Evolutionary conservation across 257 asterid genomes (phyloP).

Genomic region (Ligustrum vulgare): DNA sequence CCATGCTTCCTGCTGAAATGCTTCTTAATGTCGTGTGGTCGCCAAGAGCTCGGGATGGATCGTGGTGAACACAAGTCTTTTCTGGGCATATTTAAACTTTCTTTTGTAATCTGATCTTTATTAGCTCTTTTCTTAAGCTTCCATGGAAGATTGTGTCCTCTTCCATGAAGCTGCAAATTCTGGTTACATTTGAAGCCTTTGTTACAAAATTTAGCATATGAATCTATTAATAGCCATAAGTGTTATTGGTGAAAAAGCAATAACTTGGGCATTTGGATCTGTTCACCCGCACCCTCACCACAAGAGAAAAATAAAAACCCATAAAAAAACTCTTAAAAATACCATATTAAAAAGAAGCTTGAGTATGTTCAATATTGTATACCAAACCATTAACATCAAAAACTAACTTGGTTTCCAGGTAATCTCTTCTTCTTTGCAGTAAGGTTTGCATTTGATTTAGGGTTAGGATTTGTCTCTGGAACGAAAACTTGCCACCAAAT

Average conservation of each 20-base stretch:
- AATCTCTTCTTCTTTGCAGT: conserved; percentile 53
- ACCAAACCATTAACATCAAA: neutral
- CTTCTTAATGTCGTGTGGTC: conserved; percentile 68
- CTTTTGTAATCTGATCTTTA: conserved; percentile 26
- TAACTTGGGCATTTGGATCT: neutral
- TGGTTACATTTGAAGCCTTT: neutral
- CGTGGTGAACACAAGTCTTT: conserved; percentile 63
- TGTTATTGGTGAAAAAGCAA: neutral
- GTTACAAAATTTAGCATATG: neutral
- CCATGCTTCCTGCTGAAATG: conserved; percentile 70
- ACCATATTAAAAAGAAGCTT: neutral
- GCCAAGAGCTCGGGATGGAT: conserved; percentile 61
- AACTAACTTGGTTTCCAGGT: conserved; percentile 59
- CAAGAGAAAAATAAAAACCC: neutral
- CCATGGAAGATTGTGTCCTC: neutral
- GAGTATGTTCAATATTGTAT: neutral
- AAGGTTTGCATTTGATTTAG: conserved; percentile 36
- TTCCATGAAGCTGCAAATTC: neutral
- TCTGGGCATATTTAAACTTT: conserved; percentile 71
- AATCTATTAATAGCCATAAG: neutral
- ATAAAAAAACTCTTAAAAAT: no score
- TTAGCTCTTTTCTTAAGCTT: conserved; percentile 2
- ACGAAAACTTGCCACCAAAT: no score
- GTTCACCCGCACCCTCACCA: neutral
- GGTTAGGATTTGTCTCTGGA: conserved; percentile 43